These are phyloP conservation scores for Allium fistulosum DNA, from an alignment of 106 monocot genomes.

Conservation along the genomic window DNA sequence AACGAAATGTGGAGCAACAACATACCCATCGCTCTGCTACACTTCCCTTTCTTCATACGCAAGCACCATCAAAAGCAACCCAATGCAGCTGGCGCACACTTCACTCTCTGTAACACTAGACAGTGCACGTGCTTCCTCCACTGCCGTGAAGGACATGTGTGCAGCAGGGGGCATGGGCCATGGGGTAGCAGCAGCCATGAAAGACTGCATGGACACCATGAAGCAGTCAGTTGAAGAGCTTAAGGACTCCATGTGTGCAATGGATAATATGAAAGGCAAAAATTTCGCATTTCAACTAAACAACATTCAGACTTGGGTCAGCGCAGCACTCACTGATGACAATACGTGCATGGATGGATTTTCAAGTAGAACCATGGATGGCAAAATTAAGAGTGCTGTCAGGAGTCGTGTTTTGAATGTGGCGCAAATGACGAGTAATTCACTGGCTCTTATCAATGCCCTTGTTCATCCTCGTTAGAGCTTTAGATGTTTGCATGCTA, in stretches of 20 bases:
- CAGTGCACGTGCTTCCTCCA: slow-evolving; percentile 7
- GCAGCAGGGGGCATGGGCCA: slow-evolving; percentile 1
- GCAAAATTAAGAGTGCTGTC: slow-evolving; percentile 12
- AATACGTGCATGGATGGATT: slow-evolving; percentile 46
- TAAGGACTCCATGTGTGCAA: slow-evolving; percentile 12
- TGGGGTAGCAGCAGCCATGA: slow-evolving; percentile 17
- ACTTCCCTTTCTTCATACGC: slow-evolving; percentile 27
- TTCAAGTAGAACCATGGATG: not conserved
- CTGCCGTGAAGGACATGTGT: slow-evolving; percentile 1
- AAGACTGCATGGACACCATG: slow-evolving; percentile 12
- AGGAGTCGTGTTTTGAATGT: slow-evolving; percentile 21
- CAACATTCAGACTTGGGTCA: slow-evolving; percentile 47
- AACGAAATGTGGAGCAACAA: slow-evolving; percentile 13
- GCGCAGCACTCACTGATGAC: slow-evolving; percentile 39
- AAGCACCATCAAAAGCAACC: slow-evolving; percentile 10
- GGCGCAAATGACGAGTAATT: slow-evolving; percentile 31
- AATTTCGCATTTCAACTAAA: slow-evolving; percentile 10
- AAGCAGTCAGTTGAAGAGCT: slow-evolving; percentile 20
- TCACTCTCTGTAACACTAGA: slow-evolving; percentile 17
- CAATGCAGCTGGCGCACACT: slow-evolving; percentile 14
- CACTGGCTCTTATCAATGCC: slow-evolving; percentile 28
- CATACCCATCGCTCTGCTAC: slow-evolving; percentile 23
- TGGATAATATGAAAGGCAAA: slow-evolving; percentile 11
- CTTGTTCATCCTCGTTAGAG: not conserved
- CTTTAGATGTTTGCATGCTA: too few species aligned